phyloP scores from a whole-genome alignment of 306 rosid species.

The Vachellia pachyceras region DNA sequence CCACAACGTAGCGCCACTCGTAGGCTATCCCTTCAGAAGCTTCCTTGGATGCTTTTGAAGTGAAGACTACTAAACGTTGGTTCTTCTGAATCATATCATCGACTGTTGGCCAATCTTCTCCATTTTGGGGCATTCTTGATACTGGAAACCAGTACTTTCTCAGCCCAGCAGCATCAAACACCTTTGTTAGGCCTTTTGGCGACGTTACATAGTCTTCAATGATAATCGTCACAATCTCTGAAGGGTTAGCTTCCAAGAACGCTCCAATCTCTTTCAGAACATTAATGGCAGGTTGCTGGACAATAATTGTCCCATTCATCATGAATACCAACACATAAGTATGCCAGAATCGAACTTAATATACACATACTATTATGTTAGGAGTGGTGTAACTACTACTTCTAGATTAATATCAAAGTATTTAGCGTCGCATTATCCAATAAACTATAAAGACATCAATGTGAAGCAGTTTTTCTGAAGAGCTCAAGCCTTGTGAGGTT shows the following conservation, averaged over 20 bases:
- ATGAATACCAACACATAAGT: background rate
- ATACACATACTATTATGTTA: background rate
- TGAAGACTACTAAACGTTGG: constrained; percentile 85
- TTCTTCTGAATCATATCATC: constrained; percentile 79
- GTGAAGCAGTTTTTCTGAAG: background rate
- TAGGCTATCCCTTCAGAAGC: constrained; percentile 92
- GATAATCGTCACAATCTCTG: constrained; percentile 80
- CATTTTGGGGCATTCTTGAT: constrained; percentile 84
- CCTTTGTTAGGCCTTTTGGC: constrained; percentile 83
- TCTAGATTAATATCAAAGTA: background rate
- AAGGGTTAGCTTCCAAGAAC: constrained; percentile 79
- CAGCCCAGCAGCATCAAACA: constrained; percentile 90
- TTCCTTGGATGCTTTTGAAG: constrained; percentile 79
- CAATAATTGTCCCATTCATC: background rate
- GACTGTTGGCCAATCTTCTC: constrained; percentile 86
- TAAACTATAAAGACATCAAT: no score
- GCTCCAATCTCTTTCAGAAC: constrained; percentile 76
- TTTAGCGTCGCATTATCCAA: background rate
- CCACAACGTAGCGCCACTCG: constrained; percentile 83
- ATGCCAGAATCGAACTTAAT: background rate
- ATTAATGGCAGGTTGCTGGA: constrained; percentile 86
- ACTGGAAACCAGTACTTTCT: constrained; percentile 90
- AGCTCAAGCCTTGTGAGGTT: no score
- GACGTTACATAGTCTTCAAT: constrained; percentile 93
- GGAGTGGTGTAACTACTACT: background rate